Evolutionary conservation across 2,329 filamentous ascomycete genomes (phyloP), one percentile per base, ranked within the genome.

Genomic region (Hymenoscyphus linearis): DNA sequence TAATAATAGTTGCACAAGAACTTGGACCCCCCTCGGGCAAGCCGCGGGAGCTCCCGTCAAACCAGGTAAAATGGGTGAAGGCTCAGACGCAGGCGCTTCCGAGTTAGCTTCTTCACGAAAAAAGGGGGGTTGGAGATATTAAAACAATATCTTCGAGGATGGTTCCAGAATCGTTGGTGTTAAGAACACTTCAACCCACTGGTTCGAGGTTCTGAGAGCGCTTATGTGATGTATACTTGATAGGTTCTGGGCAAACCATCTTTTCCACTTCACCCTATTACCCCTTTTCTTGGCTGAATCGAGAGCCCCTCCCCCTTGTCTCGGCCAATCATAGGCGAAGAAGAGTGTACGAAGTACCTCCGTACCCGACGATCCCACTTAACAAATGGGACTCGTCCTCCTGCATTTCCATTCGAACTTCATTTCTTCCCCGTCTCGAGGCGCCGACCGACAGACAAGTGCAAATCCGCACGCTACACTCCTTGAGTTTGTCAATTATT

Each of bases 401-500:
- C 40, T 47, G n/a, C 9, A 50, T 12, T 50, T 50, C 5, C 9
- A 50, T 12, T 50, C 25, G 2, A 50, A 50, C 44, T 50, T 22
- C 44, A 25, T 50, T 31, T 31, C 44, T 50, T 50, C 44, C 44
- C 44, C 44, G 25, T 50, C 44, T 25, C 22, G 44, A 50, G 25
- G 44, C 44, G 44, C 44, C 44, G 44, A 25, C 44, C 44, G 18
- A 50, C 44, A 4, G 18, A 50, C 44, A 4, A 50, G 44, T 50
- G 44, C 44, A 18, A 50, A 25, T 50, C 22, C 44, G 44, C 44
- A 50, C 44, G 50, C 58, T 63, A 52, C 60, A n/a, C 44, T 61
- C 62, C 61, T 62, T 64, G 36, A 37, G 37, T 57, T 56, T 4
- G 25, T 52, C 22, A 47, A 36, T 60, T 50, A 16, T 25, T 50